A percentile compares a stretch with the other conserved stretches of the same genome.
These are phyloP conservation scores for Wickerhamomyces tratensis DNA, from an alignment of 805 yeast genomes.

Conservation along the genomic window DNA sequence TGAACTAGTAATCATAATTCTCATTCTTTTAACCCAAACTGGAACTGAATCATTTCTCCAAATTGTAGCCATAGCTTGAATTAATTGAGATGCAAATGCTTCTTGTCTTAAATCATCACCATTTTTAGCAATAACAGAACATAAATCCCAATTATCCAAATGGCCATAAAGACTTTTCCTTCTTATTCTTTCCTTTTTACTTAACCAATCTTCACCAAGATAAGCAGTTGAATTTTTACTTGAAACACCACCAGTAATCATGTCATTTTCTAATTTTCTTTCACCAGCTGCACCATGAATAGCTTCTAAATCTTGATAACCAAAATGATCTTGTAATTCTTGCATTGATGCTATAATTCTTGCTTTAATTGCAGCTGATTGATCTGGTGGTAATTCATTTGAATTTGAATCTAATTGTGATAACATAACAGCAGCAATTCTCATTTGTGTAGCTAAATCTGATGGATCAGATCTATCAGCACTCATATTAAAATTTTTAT, in stretches of 20 bases:
- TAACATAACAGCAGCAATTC: conserved; percentile 93
- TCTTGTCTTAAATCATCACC: conserved; percentile 96
- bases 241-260: conserved; percentile 70
- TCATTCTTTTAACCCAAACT: conserved; percentile 92
- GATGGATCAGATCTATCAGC: conserved; percentile 12
- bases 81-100: conserved; percentile 94
- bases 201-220: conserved; percentile 88
- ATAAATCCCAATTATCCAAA: conserved; percentile 85
- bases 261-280: conserved; percentile 84
- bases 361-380: conserved; percentile 57
- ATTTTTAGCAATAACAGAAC: conserved; percentile 92
- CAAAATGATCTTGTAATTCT: conserved; percentile 60
- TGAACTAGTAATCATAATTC: conserved; percentile 83
- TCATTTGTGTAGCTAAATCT: conserved; percentile 79
- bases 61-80: conserved; percentile 74
- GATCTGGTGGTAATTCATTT: conserved; percentile 42
- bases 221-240: conserved; percentile 35
- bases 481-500: conserved; percentile 14
- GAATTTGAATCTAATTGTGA: conserved; percentile 72
- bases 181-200: conserved; percentile 74
- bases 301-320: conserved; percentile 37
- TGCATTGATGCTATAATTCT: conserved; percentile 68
- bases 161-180: conserved; percentile 76
- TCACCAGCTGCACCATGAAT: conserved; percentile 75
- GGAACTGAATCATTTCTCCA: conserved; percentile 66